A percentile compares a stretch with the other conserved stretches of the same genome.
Evolutionary conservation across 179 eudicot species (phyloP).

Genomic region (Carnegiea gigantea): DNA sequence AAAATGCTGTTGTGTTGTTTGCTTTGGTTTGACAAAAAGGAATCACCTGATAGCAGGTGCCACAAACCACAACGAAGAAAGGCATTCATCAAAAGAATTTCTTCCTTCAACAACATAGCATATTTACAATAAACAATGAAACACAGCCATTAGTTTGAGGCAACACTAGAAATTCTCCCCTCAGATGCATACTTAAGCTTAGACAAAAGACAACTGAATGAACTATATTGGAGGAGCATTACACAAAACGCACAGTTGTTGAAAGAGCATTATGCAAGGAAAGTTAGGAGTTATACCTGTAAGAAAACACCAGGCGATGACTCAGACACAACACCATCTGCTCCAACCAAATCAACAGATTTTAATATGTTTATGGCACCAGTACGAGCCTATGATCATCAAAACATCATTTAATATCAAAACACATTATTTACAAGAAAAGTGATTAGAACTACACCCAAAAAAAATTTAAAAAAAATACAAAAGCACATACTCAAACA

Average conservation of each 20-base stretch:
- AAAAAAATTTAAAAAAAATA: neutral
- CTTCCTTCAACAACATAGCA: no score
- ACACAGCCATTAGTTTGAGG: no score
- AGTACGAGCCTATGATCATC: conserved; percentile 60
- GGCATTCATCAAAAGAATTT: no score
- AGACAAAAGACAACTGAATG: no score
- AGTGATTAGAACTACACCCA: neutral
- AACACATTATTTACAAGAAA: conserved; percentile 11
- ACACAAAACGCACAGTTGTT: no score
- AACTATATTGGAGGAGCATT: no score
- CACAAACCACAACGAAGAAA: no score
- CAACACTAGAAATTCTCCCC: no score
- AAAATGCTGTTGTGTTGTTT: no score
- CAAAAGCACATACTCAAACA: neutral
- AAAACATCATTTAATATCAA: neutral
- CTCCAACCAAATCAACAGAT: conserved; percentile 74
- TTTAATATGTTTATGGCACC: conserved; percentile 66
- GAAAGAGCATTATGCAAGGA: neutral
- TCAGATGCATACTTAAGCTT: no score
- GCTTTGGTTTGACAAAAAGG: no score
- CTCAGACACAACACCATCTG: conserved; percentile 72
- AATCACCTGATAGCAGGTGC: neutral
- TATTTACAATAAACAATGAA: no score
- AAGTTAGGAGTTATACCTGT: conserved; percentile 52
- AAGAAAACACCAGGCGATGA: conserved; percentile 84